These are phyloP conservation scores for Scedosporium aurantiacum DNA, from an alignment of 2,329 filamentous ascomycete genomes.

Conservation along the genomic window DNA sequence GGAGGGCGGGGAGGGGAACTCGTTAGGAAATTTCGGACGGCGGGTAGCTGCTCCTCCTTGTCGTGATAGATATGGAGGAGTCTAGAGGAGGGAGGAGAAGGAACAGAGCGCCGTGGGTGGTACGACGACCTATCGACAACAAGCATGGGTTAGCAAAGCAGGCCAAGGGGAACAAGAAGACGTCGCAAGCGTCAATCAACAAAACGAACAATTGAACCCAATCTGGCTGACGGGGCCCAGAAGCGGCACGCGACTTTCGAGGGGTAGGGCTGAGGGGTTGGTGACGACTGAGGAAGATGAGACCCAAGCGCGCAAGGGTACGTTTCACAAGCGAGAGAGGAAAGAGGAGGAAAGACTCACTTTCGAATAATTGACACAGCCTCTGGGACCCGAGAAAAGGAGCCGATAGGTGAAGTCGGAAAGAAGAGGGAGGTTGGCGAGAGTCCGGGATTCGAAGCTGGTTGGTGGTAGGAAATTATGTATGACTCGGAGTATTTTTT, in stretches of 20 bases:
- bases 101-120: no score
- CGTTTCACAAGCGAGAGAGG: neutral
- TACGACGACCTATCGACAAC: neutral
- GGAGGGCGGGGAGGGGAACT: slow-evolving; percentile 8
- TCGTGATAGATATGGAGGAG: neutral
- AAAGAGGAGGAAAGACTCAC: neutral
- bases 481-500: neutral
- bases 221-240: neutral
- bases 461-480: neutral
- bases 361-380: neutral
- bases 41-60: neutral
- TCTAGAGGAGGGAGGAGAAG: neutral
- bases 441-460: neutral
- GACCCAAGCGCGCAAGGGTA: no score
- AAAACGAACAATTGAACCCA: neutral
- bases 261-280: neutral
- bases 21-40: neutral
- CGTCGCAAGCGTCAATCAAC: neutral
- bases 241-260: neutral
- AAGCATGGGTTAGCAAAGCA: neutral
- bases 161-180: neutral
- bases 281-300: neutral
- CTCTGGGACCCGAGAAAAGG: neutral
- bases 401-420: neutral
- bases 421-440: neutral